Conservation (phyloP, 495 filamentous ascomycete genomes). For the Achaetomiella virescens region DNA sequence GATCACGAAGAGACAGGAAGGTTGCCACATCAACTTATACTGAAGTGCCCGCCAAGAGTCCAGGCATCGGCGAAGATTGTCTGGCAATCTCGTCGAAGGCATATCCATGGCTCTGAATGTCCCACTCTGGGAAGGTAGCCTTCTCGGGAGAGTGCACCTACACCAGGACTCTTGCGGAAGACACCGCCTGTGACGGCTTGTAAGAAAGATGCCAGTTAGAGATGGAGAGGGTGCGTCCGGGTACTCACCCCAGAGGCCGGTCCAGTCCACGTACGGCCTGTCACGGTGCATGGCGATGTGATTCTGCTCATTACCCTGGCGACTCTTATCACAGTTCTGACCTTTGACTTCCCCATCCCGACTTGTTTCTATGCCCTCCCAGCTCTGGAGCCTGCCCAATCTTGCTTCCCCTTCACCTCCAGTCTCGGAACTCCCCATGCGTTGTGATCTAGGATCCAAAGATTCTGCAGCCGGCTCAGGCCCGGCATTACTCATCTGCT, state of each 20-base stretch:
- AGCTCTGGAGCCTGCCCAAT: not conserved
- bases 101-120: conserved; percentile 17
- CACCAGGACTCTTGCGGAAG: conserved; percentile 1
- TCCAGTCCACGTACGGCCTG: conserved; percentile 16
- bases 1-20: not conserved
- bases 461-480: not conserved
- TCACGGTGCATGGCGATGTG: conserved; percentile 4
- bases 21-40: conserved; percentile 2
- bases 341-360: too few species aligned
- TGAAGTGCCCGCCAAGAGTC: conserved; percentile 21
- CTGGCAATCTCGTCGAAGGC: conserved; percentile 17
- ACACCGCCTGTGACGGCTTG: not conserved
- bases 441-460: not conserved
- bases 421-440: not conserved
- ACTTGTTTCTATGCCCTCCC: not conserved
- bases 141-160: conserved; percentile 17
- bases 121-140: conserved; percentile 11
- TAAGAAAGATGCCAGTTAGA: not conserved
- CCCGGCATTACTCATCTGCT: not conserved
- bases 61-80: conserved; percentile 4
- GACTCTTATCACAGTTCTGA: not conserved
- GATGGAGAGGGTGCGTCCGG: not conserved
- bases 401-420: not conserved
- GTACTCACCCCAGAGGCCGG: conserved; percentile 10
- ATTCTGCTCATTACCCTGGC: not conserved